These are phyloP conservation scores for Petunia hybrid DNA, from an alignment of 305 asterid genomes.

Conservation along the genomic window DNA sequence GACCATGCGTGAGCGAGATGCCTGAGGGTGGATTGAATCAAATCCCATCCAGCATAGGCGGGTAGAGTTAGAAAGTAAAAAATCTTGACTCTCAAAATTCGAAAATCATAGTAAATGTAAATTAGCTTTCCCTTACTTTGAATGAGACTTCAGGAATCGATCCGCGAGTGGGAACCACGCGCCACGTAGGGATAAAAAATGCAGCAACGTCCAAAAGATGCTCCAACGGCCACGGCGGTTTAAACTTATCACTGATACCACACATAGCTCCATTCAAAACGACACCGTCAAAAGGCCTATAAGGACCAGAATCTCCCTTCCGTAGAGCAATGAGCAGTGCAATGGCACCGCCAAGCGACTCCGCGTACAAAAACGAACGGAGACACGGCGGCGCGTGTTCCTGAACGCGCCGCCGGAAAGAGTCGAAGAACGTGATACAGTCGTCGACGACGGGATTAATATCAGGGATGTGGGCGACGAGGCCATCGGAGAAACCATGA, in stretches of 20 bases:
- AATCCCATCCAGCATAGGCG: no score
- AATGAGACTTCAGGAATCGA: conserved; percentile 70
- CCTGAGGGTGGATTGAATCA: no score
- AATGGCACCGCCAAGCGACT: conserved; percentile 93
- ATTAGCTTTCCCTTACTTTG: conserved; percentile 53
- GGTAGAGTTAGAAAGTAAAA: neutral
- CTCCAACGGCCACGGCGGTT: conserved; percentile 98
- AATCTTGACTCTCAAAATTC: no score
- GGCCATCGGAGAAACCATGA: conserved; percentile 89
- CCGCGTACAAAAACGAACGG: conserved; percentile 79
- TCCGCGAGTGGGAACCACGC: conserved; percentile 90
- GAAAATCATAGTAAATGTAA: no score
- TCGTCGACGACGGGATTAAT: conserved; percentile 73
- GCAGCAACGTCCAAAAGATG: conserved; percentile 82
- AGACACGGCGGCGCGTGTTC: conserved; percentile 46
- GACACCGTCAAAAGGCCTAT: conserved; percentile 66
- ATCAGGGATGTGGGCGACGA: conserved; percentile 78
- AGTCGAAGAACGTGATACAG: conserved; percentile 56
- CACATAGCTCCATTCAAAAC: conserved; percentile 95
- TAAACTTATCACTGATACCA: conserved; percentile 85
- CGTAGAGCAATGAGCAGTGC: conserved; percentile 78
- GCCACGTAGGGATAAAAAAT: conserved; percentile 80
- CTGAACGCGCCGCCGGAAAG: conserved; percentile 46
- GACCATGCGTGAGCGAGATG: no score
- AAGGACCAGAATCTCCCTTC: conserved; percentile 54